Evolutionary conservation across 306 rosid genomes (phyloP).

Genomic region (Inga oerstediana): DNA sequence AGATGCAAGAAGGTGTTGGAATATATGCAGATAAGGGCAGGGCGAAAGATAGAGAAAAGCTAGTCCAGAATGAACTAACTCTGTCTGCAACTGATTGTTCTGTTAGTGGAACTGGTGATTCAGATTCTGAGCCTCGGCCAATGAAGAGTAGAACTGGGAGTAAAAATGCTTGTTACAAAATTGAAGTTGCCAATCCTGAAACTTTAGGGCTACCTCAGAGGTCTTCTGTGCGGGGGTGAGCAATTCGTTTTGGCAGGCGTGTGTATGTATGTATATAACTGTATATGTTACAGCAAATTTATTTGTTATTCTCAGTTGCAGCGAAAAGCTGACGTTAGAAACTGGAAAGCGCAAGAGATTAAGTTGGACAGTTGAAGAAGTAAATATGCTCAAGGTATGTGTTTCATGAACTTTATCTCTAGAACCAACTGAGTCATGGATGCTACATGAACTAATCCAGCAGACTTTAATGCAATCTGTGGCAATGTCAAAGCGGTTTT

Average conservation of each 20-base stretch:
- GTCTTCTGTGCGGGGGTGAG: conserved; percentile 31
- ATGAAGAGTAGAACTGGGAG: not conserved
- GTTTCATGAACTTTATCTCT: conserved; percentile 13
- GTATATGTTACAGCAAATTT: not conserved
- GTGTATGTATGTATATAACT: not conserved
- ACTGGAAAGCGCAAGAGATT: conserved; percentile 34
- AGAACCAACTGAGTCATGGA: conserved; percentile 1
- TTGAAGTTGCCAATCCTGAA: conserved; percentile 29
- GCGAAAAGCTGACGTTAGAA: not conserved
- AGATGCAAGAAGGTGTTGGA: conserved; percentile 23
- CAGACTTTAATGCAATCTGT: not conserved
- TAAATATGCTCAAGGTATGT: conserved; percentile 41
- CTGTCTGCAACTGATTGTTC: conserved; percentile 33
- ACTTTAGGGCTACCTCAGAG: not conserved
- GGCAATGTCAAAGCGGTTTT: conserved; percentile 11
- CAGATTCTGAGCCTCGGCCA: not conserved
- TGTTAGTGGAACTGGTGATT: conserved; percentile 41
- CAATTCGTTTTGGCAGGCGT: not conserved
- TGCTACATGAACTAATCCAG: not conserved
- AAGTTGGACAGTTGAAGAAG: conserved; percentile 48
- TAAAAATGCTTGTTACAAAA: not conserved
- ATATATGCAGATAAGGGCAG: not conserved
- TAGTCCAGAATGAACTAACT: conserved; percentile 15
- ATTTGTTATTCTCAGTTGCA: conserved; percentile 33
- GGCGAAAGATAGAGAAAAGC: conserved; percentile 30